Conservation (phyloP, 768 basidiomycete genomes). For the Tubosaeta brunneosetosa region DNA sequence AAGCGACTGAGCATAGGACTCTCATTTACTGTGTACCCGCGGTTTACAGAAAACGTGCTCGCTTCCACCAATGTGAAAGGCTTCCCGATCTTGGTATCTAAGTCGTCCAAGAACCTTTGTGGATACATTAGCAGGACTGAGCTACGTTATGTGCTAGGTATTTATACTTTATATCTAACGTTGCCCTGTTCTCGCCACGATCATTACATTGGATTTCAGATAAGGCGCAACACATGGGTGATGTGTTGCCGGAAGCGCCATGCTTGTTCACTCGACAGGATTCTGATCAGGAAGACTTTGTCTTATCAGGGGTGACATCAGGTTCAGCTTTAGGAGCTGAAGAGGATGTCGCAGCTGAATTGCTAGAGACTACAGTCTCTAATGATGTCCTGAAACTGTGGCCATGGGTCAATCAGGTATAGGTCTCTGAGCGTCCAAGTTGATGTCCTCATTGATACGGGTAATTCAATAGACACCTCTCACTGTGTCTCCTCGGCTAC, state of each 20-base stretch:
- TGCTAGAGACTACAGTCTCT: conserved; percentile 56
- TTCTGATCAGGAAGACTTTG: conserved; percentile 50
- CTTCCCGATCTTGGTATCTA: conserved; percentile 78
- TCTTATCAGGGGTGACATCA: conserved; percentile 38
- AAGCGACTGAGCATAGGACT: not conserved
- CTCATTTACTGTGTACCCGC: not conserved
- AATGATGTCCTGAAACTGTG: conserved; percentile 63
- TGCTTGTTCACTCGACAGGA: conserved; percentile 62
- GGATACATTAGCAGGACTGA: conserved; percentile 91
- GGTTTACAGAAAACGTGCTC: conserved; percentile 58
- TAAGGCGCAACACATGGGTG: conserved; percentile 59
- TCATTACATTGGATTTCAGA: conserved; percentile 41
- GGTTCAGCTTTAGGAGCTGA: conserved; percentile 55
- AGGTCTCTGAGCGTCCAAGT: not conserved
- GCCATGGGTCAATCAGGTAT: conserved; percentile 94
- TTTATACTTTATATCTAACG: conserved; percentile 5
- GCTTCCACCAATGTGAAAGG: conserved; percentile 77
- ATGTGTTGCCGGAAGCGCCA: conserved; percentile 56
- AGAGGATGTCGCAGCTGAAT: conserved; percentile 63
- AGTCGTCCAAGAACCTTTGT: conserved; percentile 55
- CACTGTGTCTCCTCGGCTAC: conserved; percentile 86
- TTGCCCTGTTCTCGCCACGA: not conserved
- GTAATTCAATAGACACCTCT: conserved; percentile 69
- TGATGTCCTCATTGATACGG: conserved; percentile 1
- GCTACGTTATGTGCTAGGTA: conserved; percentile 81